A percentile compares a stretch with the other conserved stretches of the same genome.
Conservation (phyloP, 768 basidiomycete genomes). For the Suillus brevipes region DNA sequence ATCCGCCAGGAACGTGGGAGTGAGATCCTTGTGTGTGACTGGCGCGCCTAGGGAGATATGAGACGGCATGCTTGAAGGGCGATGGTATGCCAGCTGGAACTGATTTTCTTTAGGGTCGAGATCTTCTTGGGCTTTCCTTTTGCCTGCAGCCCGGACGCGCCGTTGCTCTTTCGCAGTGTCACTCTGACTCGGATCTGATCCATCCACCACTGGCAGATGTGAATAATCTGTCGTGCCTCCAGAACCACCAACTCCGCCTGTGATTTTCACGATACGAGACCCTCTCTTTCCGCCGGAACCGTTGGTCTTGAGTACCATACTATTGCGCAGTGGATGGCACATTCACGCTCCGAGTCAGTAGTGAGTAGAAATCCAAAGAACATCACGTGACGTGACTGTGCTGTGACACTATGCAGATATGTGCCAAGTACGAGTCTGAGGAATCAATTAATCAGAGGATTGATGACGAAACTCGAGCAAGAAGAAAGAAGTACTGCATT, state of each 20-base stretch:
- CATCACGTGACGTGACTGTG: conserved; percentile 4
- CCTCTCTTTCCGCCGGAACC: neutral
- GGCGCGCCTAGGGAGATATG: neutral
- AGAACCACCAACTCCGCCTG: neutral
- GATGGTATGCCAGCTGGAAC: neutral
- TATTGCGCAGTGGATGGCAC: too few species aligned
- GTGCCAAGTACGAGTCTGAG: too few species aligned
- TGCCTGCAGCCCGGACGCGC: neutral
- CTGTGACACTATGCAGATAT: conserved; percentile 2
- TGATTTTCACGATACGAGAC: neutral
- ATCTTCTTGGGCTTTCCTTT: neutral
- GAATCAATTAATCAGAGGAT: too few species aligned
- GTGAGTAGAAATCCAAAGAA: conserved; percentile 1
- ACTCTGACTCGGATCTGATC: neutral
- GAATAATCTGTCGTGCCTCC: neutral
- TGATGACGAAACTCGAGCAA: too few species aligned
- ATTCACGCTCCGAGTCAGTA: too few species aligned
- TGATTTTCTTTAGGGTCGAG: neutral
- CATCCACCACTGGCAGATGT: neutral
- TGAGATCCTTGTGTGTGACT: neutral
- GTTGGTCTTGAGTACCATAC: neutral
- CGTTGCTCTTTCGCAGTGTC: neutral
- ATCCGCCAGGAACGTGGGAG: neutral
- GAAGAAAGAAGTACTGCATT: too few species aligned
- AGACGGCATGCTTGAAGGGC: neutral